Percentiles rank a stretch among this genome's conserved stretches.
phyloP scores from a whole-genome alignment of 306 rosid genomes.

The Trifolium subterraneum region DNA sequence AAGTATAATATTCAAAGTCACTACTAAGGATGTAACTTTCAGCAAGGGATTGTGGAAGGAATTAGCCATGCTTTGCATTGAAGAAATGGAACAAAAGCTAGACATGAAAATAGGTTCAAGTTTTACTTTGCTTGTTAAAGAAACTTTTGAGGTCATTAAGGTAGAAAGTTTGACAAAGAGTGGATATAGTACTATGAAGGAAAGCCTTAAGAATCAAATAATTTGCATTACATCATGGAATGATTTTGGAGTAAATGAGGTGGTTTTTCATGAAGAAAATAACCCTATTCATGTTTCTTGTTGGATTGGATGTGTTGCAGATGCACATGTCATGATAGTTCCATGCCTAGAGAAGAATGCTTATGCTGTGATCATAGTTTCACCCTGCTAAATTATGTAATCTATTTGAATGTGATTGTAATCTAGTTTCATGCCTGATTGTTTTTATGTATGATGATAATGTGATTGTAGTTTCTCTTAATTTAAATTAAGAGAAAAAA shows the following conservation, averaged over 20 bases:
- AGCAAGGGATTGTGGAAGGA: constrained; percentile 1
- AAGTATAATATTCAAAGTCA: constrained; percentile 48
- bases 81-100: constrained; percentile 47
- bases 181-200: background rate
- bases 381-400: constrained; percentile 12
- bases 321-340: constrained; percentile 44
- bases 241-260: constrained; percentile 49
- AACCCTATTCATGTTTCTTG: constrained; percentile 50
- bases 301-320: constrained; percentile 51
- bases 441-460: background rate
- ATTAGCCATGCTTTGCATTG: constrained; percentile 54
- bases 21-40: background rate
- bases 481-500: background rate
- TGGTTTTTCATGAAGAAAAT: constrained; percentile 52
- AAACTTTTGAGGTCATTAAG: constrained; percentile 26
- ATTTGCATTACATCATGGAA: constrained; percentile 44
- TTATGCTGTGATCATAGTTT: constrained; percentile 35
- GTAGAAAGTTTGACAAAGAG: constrained; percentile 39
- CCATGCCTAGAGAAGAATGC: constrained; percentile 35
- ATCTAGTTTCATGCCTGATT: background rate
- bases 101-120: constrained; percentile 35
- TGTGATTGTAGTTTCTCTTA: background rate
- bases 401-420: background rate
- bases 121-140: constrained; percentile 41
- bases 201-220: background rate